Conservation (phyloP, 768 basidiomycete species). For the Lactarius hengduanensis region DNA sequence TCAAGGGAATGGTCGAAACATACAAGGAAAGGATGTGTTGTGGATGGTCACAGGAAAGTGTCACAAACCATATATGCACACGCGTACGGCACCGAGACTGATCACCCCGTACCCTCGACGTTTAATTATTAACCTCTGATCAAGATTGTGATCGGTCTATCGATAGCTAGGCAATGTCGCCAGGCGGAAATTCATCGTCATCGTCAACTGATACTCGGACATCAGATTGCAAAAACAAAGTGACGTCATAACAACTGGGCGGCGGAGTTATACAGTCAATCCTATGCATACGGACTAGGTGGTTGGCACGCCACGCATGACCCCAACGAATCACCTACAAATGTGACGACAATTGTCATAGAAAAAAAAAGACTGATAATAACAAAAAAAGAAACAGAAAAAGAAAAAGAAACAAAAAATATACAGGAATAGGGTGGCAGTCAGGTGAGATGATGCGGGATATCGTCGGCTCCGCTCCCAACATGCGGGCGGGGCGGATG, state of each 20-base stretch:
- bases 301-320: not conserved
- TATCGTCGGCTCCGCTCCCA: slow-evolving; percentile 20
- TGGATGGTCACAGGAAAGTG: not conserved
- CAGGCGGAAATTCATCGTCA: too few relatives aligned
- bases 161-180: not conserved
- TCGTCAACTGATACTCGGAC: not conserved
- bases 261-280: not conserved
- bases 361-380: not conserved
- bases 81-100: not conserved
- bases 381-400: not conserved
- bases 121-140: not conserved
- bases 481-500: not conserved
- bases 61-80: not conserved
- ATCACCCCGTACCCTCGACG: not conserved
- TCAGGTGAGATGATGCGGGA: slow-evolving; percentile 19
- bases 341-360: not conserved
- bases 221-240: not conserved
- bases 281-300: not conserved
- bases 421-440: not conserved
- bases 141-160: not conserved
- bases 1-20: slow-evolving; percentile 5
- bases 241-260: slow-evolving; percentile 11
- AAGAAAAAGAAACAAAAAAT: not conserved
- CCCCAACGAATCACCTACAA: slow-evolving; percentile 9
- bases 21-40: not conserved